A percentile compares a stretch with the other conserved stretches of the same genome.
phyloP scores from a whole-genome alignment of 1,139 yeast species.

The Lodderomyces elongisporus region DNA sequence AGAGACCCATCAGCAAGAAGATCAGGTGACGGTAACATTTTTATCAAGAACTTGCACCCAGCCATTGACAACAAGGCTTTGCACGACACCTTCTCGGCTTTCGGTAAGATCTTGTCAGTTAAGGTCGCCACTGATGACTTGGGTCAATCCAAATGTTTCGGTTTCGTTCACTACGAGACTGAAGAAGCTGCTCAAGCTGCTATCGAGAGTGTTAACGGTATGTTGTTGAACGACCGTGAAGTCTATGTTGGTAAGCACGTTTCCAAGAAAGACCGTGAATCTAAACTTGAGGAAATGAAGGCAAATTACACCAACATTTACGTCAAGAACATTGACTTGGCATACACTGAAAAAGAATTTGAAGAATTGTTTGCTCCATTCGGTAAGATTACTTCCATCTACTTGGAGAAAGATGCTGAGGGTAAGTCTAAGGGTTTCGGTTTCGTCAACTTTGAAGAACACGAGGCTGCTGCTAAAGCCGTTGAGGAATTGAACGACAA shows the following conservation, averaged over 20 bases:
- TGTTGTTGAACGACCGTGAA: constrained; percentile 95
- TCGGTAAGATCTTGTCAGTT: constrained; percentile 94
- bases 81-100: constrained; percentile 96
- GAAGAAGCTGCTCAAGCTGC: constrained; percentile 94
- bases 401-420: constrained; percentile 75
- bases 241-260: constrained; percentile 95
- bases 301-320: constrained; percentile 94
- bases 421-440: constrained; percentile 96
- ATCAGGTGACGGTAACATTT: constrained; percentile 95
- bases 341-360: constrained; percentile 69
- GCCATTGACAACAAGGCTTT: constrained; percentile 98
- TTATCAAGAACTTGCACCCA: constrained; percentile 97
- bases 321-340: constrained; percentile 81
- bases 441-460: constrained; percentile 85
- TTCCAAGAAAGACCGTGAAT: constrained; percentile 90
- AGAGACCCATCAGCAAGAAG: constrained; percentile 96
- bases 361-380: constrained; percentile 63
- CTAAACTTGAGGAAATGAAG: constrained; percentile 86
- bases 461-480: constrained; percentile 85
- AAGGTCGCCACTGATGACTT: constrained; percentile 94
- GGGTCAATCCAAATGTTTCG: constrained; percentile 94
- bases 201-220: constrained; percentile 96
- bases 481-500: constrained; percentile 88
- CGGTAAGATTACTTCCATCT: constrained; percentile 83
- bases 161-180: constrained; percentile 95